Evolutionary conservation across 192 early-diverging fungal genomes (phyloP), one percentile per base, ranked within the genome.

Genomic region (Rhizoclosmatium sp.): DNA sequence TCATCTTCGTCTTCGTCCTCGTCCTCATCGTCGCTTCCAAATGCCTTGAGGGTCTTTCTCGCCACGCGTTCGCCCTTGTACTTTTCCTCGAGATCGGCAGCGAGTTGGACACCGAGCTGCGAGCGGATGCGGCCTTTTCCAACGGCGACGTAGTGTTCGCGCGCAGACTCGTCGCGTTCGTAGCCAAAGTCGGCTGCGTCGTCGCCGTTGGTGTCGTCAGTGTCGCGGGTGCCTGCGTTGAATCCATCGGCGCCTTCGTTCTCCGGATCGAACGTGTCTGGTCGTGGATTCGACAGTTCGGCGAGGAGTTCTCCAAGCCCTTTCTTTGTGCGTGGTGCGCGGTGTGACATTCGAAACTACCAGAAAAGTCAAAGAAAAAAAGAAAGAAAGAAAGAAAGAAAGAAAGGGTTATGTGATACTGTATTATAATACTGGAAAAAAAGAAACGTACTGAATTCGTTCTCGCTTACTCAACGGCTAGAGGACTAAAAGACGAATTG

Each of bases 61-160:
- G 82, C 68, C 3, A 87, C 82, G 23, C 61, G 41, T 47, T 78
- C 77, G 2, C 85, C 87, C 23, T 46, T 62, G 58, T 87, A 88
- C 68, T 83, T 87, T 14, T 2, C 56, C 23, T 87, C 79, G 19
- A 65, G 12, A 5, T 75, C 73, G 12, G 10, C 45, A 23, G 80
- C 81, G 62, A 85, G 41, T 14, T 75, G 69, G 23, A 79, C 48
- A 16, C 80, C 85, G 21, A 75, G 16, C 39, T n/a, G 19, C 19
- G 44, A 23, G 12, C 82, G 67, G 16, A 86, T 42, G 21, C 12
- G 47, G 10, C 82, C 76, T 31, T 23, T 71, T 69, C 84, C 85
- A 69, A 87, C 85, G 12, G 46, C 44, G 3, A 87, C 77, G 59
- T 87, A 87, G 65, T 87, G 86, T 16, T 81, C 84, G 19, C 69